phyloP scores from a whole-genome alignment of 2,329 filamentous ascomycete genomes.

The Shiraia sp. region DNA sequence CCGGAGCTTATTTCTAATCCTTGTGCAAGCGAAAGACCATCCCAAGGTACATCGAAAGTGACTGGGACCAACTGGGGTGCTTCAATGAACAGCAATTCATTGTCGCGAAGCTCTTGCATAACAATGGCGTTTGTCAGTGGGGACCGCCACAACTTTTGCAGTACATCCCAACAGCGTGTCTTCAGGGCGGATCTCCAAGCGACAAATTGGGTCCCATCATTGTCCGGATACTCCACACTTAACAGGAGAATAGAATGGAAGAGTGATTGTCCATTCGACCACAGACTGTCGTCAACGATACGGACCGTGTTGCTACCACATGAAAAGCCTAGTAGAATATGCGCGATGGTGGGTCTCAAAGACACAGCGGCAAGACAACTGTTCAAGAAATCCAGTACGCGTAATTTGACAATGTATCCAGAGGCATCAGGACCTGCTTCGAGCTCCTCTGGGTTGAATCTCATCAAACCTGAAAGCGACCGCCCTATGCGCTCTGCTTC shows the following conservation, averaged over 20 bases:
- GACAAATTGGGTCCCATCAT: slow-evolving; percentile 50
- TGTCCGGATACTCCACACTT: slow-evolving; percentile 69
- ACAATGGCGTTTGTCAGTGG: slow-evolving; percentile 75
- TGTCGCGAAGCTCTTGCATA: slow-evolving; percentile 76
- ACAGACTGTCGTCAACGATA: slow-evolving; percentile 69
- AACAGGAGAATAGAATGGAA: slow-evolving; percentile 81
- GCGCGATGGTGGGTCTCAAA: slow-evolving; percentile 82
- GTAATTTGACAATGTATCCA: slow-evolving; percentile 79
- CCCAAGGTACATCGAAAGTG: slow-evolving; percentile 71
- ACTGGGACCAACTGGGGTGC: slow-evolving; percentile 74
- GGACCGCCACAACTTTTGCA: slow-evolving; percentile 83
- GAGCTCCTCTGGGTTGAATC: slow-evolving; percentile 69
- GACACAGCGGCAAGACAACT: slow-evolving; percentile 76
- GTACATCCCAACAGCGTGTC: slow-evolving; percentile 58
- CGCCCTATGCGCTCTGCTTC: slow-evolving; percentile 79
- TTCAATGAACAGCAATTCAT: slow-evolving; percentile 78
- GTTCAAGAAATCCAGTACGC: slow-evolving; percentile 83
- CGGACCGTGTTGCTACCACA: slow-evolving; percentile 73
- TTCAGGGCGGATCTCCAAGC: slow-evolving; percentile 51
- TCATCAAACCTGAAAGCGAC: slow-evolving; percentile 71
- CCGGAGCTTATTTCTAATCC: slow-evolving; percentile 26
- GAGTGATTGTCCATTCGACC: slow-evolving; percentile 72
- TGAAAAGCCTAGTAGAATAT: slow-evolving; percentile 85
- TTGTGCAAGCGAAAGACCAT: slow-evolving; percentile 64
- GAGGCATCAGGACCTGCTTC: slow-evolving; percentile 70